A percentile compares a stretch with the other conserved stretches of the same genome.
These are phyloP conservation scores for Epichloe aotearoae DNA, from an alignment of 2,329 filamentous ascomycete species.

Conservation along the genomic window DNA sequence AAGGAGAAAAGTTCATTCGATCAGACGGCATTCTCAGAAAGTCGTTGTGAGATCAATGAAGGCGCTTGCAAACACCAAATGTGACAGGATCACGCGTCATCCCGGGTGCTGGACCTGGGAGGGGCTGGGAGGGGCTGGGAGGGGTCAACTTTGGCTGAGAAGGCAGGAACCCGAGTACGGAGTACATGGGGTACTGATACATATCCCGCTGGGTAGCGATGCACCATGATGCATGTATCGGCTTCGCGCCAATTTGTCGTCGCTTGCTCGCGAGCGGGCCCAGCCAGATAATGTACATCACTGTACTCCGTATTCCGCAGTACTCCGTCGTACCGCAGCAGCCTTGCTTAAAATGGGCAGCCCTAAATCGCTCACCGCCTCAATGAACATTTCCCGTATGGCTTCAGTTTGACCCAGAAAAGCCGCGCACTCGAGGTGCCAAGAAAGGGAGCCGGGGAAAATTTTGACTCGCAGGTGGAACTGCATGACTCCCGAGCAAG, in stretches of 20 bases:
- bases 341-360: too few species aligned
- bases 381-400: not conserved
- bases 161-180: not conserved
- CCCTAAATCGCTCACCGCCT: not conserved
- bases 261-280: too few species aligned
- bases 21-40: too few species aligned
- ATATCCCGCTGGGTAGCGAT: slow-evolving; percentile 23
- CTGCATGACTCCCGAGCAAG: not conserved
- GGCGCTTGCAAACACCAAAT: not conserved
- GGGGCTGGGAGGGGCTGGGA: too few species aligned
- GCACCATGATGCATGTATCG: slow-evolving; percentile 17
- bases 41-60: not conserved
- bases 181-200: slow-evolving; percentile 15
- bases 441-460: not conserved
- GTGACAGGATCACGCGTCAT: not conserved
- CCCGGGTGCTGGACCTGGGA: not conserved
- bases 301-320: too few species aligned
- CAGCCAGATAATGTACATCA: too few species aligned
- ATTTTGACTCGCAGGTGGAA: not conserved
- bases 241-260: too few species aligned
- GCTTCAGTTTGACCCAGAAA: not conserved
- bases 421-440: not conserved
- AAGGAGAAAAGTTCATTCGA: too few species aligned
- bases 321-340: too few species aligned
- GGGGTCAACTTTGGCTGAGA: not conserved